phyloP scores from a whole-genome alignment of 108 stramenopile species.

The Skeletonema potamos region DNA sequence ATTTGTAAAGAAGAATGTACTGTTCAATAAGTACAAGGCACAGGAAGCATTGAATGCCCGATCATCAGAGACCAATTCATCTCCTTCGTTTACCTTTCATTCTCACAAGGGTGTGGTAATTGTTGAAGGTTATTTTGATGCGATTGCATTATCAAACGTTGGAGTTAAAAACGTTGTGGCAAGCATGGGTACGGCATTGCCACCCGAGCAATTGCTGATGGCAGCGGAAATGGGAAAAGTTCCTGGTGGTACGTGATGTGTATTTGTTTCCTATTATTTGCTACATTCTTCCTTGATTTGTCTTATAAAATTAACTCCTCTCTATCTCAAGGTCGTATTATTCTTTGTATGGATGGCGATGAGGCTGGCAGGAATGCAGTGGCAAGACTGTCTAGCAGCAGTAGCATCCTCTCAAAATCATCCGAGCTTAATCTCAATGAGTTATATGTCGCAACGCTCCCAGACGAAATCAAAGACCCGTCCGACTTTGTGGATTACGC shows the following conservation, averaged over 20 bases:
- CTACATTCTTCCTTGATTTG: neutral
- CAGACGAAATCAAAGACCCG: conserved; percentile 77
- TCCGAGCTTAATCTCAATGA: conserved; percentile 51
- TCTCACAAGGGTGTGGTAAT: conserved; percentile 54
- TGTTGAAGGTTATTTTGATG: conserved; percentile 97
- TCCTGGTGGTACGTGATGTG: conserved; percentile 35
- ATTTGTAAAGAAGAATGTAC: conserved; percentile 78
- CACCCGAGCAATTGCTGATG: conserved; percentile 66
- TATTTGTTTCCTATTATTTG: neutral
- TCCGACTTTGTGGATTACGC: conserved; percentile 71
- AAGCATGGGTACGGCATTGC: conserved; percentile 88
- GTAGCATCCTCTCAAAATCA: conserved; percentile 50
- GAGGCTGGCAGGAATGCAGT: conserved; percentile 82
- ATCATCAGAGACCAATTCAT: neutral
- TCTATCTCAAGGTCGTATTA: conserved; percentile 42
- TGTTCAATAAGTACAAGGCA: conserved; percentile 84
- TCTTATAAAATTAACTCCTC: neutral
- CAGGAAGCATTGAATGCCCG: neutral
- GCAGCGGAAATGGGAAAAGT: conserved; percentile 51
- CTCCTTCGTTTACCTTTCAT: neutral
- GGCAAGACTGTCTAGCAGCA: conserved; percentile 65
- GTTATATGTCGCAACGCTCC: conserved; percentile 66
- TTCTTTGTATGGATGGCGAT: conserved; percentile 90
- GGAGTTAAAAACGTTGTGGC: conserved; percentile 82
- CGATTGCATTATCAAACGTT: conserved; percentile 78